These are phyloP conservation scores for Phytophthora hibernalis DNA, from an alignment of 352 stramenopile species.

Conservation along the genomic window DNA sequence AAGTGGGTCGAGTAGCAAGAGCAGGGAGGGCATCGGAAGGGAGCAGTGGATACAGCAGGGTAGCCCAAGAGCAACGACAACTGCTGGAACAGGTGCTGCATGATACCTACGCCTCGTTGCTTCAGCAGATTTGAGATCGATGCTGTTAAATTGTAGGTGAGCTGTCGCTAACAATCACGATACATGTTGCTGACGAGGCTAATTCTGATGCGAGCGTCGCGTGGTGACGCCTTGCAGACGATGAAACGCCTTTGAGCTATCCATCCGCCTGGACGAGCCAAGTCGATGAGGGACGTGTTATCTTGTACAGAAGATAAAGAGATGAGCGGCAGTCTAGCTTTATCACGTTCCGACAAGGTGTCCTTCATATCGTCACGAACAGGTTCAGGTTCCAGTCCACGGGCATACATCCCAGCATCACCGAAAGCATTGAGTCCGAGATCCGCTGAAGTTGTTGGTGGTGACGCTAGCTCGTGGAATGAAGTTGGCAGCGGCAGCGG, in stretches of 20 bases:
- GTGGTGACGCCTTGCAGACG: conserved; percentile 5
- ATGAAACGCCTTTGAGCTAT: conserved; percentile 26
- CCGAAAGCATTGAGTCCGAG: conserved; percentile 19
- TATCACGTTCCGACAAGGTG: conserved; percentile 25
- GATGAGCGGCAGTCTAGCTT: conserved; percentile 17
- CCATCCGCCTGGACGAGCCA: conserved; percentile 3
- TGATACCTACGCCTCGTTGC: conserved; percentile 43
- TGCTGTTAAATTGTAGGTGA: conserved; percentile 3
- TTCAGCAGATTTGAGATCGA: conserved; percentile 46
- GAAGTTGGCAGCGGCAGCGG: conserved; percentile 18
- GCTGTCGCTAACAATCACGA: conserved; percentile 11
- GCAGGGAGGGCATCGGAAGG: conserved; percentile 18
- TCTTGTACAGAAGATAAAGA: conserved; percentile 4
- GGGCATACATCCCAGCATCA: conserved; percentile 8
- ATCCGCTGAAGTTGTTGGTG: conserved; percentile 7
- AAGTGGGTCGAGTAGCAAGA: conserved; percentile 28
- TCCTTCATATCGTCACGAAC: conserved; percentile 20
- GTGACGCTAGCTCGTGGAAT: conserved; percentile 12
- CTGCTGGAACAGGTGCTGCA: conserved; percentile 45
- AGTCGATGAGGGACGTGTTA: conserved; percentile 2
- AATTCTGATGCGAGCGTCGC: conserved; percentile 23
- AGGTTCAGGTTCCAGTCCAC: conserved; percentile 18
- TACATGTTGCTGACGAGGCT: conserved; percentile 14
- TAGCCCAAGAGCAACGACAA: conserved; percentile 41
- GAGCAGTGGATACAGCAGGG: conserved; percentile 17